Conservation (phyloP, 2,329 filamentous ascomycete species). For the Coleophoma crateriformis region DNA sequence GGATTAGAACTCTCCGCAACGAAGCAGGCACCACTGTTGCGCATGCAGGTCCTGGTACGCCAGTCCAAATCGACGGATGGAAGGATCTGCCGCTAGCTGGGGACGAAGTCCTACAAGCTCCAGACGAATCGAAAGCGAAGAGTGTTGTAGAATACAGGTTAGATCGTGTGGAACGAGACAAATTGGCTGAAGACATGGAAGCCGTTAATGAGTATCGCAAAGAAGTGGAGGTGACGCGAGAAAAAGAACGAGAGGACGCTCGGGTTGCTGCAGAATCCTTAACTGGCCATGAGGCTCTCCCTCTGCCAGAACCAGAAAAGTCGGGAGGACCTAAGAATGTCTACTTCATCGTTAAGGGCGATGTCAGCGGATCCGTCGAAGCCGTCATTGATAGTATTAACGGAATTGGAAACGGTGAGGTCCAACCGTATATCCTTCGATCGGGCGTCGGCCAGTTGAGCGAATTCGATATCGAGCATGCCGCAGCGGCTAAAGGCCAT, state of each 20-base stretch:
- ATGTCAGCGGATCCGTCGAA: slow-evolving; percentile 91
- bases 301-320: slow-evolving; percentile 20
- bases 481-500: slow-evolving; percentile 66
- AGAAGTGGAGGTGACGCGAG: slow-evolving; percentile 50
- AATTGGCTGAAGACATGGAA: slow-evolving; percentile 62
- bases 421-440: slow-evolving; percentile 70
- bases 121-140: slow-evolving; percentile 72
- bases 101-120: slow-evolving; percentile 79
- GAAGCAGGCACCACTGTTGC: slow-evolving; percentile 70
- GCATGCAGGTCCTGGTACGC: slow-evolving; percentile 79
- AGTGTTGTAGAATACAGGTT: slow-evolving; percentile 71
- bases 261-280: slow-evolving; percentile 33
- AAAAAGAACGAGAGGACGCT: slow-evolving; percentile 53
- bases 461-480: slow-evolving; percentile 87
- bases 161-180: slow-evolving; percentile 64
- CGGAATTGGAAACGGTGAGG: slow-evolving; percentile 78
- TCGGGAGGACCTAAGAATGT: slow-evolving; percentile 48
- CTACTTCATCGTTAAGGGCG: slow-evolving; percentile 84
- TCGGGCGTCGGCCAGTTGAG: slow-evolving; percentile 72
- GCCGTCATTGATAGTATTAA: slow-evolving; percentile 75
- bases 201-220: slow-evolving; percentile 67
- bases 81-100: slow-evolving; percentile 80
- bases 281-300: slow-evolving; percentile 27
- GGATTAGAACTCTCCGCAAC: slow-evolving; percentile 77
- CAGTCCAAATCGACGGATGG: slow-evolving; percentile 95